Conservation (phyloP, 306 rosid species). For the Parietaria judaica region DNA sequence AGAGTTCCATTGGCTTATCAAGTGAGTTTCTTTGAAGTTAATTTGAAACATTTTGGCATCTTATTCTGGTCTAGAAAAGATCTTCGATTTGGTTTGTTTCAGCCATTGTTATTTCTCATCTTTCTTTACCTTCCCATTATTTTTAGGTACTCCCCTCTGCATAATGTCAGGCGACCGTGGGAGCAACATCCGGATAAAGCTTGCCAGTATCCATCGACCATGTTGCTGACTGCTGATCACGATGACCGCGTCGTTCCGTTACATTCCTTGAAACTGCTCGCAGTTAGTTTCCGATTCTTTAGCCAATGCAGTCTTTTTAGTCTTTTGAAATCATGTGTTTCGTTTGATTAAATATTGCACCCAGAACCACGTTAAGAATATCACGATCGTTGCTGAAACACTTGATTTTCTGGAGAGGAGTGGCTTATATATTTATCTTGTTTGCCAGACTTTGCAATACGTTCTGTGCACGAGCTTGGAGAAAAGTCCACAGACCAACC, state of each 20-base stretch:
- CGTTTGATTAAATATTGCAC: not conserved
- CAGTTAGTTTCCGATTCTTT: slow-evolving; percentile 43
- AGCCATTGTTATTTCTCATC: not conserved
- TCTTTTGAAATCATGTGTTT: too few relatives aligned
- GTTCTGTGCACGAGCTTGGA: slow-evolving; percentile 58
- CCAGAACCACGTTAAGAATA: not conserved
- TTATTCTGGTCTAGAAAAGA: too few relatives aligned
- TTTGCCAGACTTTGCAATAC: slow-evolving; percentile 64
- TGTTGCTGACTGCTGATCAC: slow-evolving; percentile 95
- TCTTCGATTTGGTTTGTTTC: too few relatives aligned
- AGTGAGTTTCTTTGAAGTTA: slow-evolving; percentile 33
- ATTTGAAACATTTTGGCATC: not conserved
- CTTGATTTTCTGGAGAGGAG: too few relatives aligned
- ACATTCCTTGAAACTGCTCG: slow-evolving; percentile 76
- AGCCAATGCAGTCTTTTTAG: not conserved
- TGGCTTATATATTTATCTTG: too few relatives aligned
- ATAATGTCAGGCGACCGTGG: slow-evolving; percentile 91
- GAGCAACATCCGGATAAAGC: slow-evolving; percentile 35
- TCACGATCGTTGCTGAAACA: too few relatives aligned
- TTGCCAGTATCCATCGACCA: slow-evolving; percentile 78
- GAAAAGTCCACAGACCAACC: slow-evolving; percentile 76
- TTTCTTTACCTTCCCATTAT: not conserved
- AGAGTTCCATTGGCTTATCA: slow-evolving; percentile 84
- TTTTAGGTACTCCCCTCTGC: slow-evolving; percentile 87
- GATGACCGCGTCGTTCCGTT: slow-evolving; percentile 96